Percentiles rank a stretch among this genome's conserved stretches.
Conservation (phyloP, 345 rosid genomes). For the Salix dunnii region DNA sequence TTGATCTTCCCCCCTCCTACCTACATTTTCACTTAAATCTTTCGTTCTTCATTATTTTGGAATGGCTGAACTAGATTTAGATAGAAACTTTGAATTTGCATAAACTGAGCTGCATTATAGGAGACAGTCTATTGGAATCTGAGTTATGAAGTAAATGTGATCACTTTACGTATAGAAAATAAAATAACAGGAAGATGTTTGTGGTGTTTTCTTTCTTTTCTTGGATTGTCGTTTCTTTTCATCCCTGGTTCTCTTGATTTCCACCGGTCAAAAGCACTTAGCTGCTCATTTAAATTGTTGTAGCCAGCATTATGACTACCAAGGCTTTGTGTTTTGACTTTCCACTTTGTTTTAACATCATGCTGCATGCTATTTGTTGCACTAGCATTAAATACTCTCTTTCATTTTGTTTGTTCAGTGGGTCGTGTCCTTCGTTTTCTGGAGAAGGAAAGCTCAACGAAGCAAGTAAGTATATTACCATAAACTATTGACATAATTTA, state of each 20-base stretch:
- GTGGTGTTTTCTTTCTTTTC: neutral
- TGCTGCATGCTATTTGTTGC: conserved; percentile 4
- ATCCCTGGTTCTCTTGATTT: neutral
- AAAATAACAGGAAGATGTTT: neutral
- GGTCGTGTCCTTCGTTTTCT: conserved; percentile 63
- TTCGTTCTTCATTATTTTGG: neutral
- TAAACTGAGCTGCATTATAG: neutral
- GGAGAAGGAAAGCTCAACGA: conserved; percentile 77
- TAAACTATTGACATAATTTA: neutral
- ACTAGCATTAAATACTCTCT: neutral
- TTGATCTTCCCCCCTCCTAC: neutral
- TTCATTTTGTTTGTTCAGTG: conserved; percentile 53
- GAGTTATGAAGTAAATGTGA: neutral
- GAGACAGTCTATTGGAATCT: neutral
- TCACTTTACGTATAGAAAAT: neutral
- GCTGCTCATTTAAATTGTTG: neutral
- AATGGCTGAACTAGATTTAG: neutral
- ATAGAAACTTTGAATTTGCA: neutral
- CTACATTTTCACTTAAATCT: neutral
- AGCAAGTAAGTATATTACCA: conserved; percentile 66
- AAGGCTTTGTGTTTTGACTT: neutral
- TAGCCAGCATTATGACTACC: neutral
- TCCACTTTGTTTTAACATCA: neutral
- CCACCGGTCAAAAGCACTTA: neutral
- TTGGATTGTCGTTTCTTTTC: neutral